Base-by-base conservation (phyloP, 306 rosid species). In the Myrica gale region DNA sequence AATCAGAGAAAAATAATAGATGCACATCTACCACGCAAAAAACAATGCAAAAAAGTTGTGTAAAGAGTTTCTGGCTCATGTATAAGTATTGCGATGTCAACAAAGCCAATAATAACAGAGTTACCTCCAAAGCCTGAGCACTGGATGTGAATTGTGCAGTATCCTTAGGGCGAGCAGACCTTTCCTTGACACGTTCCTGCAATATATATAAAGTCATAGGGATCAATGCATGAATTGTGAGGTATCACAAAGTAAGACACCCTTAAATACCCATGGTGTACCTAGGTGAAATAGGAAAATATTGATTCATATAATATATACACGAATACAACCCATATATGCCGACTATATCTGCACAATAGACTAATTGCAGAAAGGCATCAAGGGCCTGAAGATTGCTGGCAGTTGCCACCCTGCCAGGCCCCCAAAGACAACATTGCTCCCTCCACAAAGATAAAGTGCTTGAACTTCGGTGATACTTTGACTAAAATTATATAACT, bases 101-200 rank as follows among this genome's bases (percentile, higher is more conserved):
- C 23, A 15, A 71, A 73, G 74, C 6, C 71, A 37, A 60, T 45
- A 60, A 71, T 76, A 85, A 71, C 51, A 68, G 37, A 72, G 69
- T 71, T 88, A 95, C 97, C 92, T 89, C 87, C 69, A 67, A 78
- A 47, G 88, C 76, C 70, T 85, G 90, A 55, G 80, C 77, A 69
- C 78, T 73, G 72, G 92, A 82, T 55, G 88, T 71, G 65, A 81
- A 68, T 76, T 81, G 90, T 3, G 84, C 20, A 46, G 84, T 75
- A 67, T 86, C 91, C 86, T 88, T 95, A 26, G 90, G 48, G 74
- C 3, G 74, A 6, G 75, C 57, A 63, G 92, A 83, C 83, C 97
- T 91, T 78, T 88, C 96, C 87, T 90, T 90, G 79, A 92, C 87
- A 68, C 97, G 97, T 68, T 90, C 96, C 97, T 95, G 89, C 71